Base-by-base conservation (phyloP, 768 basidiomycete species). In the Termitomyces eurrhizus region DNA sequence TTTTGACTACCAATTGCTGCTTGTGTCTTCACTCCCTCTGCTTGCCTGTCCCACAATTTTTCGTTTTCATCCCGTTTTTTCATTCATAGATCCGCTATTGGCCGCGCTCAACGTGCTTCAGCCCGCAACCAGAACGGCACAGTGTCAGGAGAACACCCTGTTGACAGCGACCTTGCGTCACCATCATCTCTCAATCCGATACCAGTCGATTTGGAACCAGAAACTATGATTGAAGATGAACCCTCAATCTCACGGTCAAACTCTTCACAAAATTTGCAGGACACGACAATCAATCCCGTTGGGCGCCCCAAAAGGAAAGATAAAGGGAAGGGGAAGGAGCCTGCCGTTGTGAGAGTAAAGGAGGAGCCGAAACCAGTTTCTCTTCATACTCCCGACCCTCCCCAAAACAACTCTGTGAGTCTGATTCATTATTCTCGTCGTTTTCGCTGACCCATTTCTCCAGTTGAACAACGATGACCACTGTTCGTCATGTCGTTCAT, bases 401-500 rank as follows among this genome's bases (percentile, higher is more conserved):
- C 72, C 35, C 64, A 69, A 62, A 61, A 53, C 58, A 79, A 73
- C 64, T 67, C 78, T 69, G 81, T 82, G 65, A 63, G 79, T 70
- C 58, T 55, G 3, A 7, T 24, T 51, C 64, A 48, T 59, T 56
- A 36, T 11, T 1, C 36, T 39, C 49, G 29, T 7, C 21, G 46
- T 14, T 21, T 55, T 39, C 37, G n/a, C 48, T 55, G 39, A 56
- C 52, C 63, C 46, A 64, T 44, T 35, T 58, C 51, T 44, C 54
- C 53, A 83, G 80, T 70, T 81, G 56, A 77, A 77, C 67, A 92
- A 93, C 72, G 86, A 93, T 70, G 91, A 93, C 70, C 89, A 93
- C 68, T 93, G 91, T 69, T 92, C 90, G 63, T 83, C 91, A 18
- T 93, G 91, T 72, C 86, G 88, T 67, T 92, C 88, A 29, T 76